phyloP scores from a whole-genome alignment of 2,329 filamentous ascomycete species.

The Botrytis medusae region DNA sequence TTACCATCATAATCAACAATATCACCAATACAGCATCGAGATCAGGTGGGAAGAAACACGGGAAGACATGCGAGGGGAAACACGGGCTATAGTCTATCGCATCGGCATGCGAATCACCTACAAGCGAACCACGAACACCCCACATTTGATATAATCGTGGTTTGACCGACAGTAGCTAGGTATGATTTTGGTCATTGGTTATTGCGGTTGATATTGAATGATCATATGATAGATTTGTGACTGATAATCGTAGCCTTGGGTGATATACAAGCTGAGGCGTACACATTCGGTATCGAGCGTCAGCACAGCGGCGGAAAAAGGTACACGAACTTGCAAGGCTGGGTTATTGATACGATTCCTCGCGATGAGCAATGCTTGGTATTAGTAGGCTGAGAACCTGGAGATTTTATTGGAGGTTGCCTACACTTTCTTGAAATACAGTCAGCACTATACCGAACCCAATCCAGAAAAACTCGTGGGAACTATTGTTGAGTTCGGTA shows the following conservation, averaged over 20 bases:
- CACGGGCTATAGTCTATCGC: not conserved
- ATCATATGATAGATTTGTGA: conserved; percentile 17
- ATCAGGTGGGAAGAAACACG: not conserved
- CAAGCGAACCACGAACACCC: conserved; percentile 10
- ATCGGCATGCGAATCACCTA: not conserved
- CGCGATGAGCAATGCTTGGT: not conserved
- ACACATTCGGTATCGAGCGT: not conserved
- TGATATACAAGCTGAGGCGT: conserved; percentile 11
- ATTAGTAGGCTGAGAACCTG: conserved; percentile 8
- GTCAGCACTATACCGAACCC: conserved; percentile 19
- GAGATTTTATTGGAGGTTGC: not conserved
- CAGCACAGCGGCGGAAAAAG: not conserved
- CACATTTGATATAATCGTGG: conserved; percentile 22
- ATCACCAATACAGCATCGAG: not conserved
- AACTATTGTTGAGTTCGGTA: conserved; percentile 1
- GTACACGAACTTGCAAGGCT: conserved; percentile 18
- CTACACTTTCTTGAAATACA: conserved; percentile 11
- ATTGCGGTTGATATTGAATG: conserved; percentile 7
- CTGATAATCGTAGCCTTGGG: conserved; percentile 10
- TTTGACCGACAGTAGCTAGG: not conserved
- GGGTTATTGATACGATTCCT: not conserved
- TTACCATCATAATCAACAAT: conserved; percentile 3
- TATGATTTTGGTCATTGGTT: conserved; percentile 14
- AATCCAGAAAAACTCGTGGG: not conserved
- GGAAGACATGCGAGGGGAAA: not conserved